Evolutionary conservation across 345 rosid genomes (phyloP), one percentile per base, ranked within the genome.

Genomic region (Citrus sp.): DNA sequence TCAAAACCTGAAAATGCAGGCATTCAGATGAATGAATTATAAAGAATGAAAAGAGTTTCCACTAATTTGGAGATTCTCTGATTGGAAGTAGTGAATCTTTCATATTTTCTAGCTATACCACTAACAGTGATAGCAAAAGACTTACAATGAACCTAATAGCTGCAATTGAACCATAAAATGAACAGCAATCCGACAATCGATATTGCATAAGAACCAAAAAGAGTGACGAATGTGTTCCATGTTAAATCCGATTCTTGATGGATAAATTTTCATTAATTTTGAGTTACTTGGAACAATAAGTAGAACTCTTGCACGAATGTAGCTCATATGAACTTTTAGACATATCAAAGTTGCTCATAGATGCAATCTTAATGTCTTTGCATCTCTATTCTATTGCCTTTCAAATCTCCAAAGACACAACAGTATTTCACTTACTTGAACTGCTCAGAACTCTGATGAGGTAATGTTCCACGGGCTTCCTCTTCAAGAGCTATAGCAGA

Each of bases 361-460:
- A 62, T 3, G 2, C 35, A 27, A 28, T 27, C 37, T 42, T 8
- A 28, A 38, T 27, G 10, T 61, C 14, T 40, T 51, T 59, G 24
- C 14, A 19, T 37, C 18, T 74, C 21, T 28, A 28, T 51, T 27
- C 25, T n/a, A 13, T 70, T 70, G 25, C 46, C 58, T 18, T 54
- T 54, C 7, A 32, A n/a, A 32, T 22, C 9, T 32, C 32, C 6
- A 74, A 40, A 25, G 18, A 38, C 16, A 42, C 8, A 21, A 62
- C 14, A 62, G 49, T 30, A 70, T 4, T 24, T 71, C 5, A 35
- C 82, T 79, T 81, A 79, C 87, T 68, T 79, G 73, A 66, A 84
- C 59, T 79, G 87, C 59, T 79, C 61, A 67, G 63, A 67, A 72
- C 64, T 34, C 71, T 22, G 55, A 38, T 77, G 64, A 37, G 49